Conservation (phyloP, 495 filamentous ascomycete genomes). For the Aspergillus sclerotioniger region DNA sequence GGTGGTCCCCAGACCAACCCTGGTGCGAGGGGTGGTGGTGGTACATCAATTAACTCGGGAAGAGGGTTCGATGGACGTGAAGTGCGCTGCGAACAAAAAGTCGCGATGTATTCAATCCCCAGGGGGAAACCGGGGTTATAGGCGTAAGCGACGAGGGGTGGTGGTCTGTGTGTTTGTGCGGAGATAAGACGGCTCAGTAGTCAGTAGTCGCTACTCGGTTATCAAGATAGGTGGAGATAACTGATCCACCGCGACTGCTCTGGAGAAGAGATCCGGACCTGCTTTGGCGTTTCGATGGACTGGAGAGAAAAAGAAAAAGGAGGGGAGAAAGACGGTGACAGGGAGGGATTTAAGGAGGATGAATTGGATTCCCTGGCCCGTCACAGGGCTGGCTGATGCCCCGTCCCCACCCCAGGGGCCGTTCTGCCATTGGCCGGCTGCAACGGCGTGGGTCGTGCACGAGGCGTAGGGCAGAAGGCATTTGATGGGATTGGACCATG, state of each 20-base stretch:
- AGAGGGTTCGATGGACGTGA: background rate
- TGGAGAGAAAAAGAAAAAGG: background rate
- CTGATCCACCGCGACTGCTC: background rate
- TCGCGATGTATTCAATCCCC: background rate
- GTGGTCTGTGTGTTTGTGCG: background rate
- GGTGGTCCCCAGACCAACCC: conserved; percentile 27
- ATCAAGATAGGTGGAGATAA: background rate
- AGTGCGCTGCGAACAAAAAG: background rate
- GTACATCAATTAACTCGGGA: conserved; percentile 25
- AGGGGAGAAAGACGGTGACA: background rate
- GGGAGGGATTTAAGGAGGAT: conserved; percentile 5
- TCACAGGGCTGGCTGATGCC: conserved; percentile 24
- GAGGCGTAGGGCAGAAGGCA: conserved; percentile 22
- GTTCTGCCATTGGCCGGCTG: background rate
- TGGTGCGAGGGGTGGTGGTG: conserved; percentile 24
- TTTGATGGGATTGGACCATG: background rate
- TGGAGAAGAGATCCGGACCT: background rate
- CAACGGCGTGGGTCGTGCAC: conserved; percentile 11
- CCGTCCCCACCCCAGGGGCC: background rate
- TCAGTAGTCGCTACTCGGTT: background rate
- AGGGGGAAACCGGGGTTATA: background rate
- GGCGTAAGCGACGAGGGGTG: background rate
- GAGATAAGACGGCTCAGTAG: background rate
- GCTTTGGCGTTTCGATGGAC: background rate
- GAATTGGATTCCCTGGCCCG: conserved; percentile 9